Conservation (phyloP, 2,329 filamentous ascomycete genomes). For the Stagonosporopsis rhizophila region DNA sequence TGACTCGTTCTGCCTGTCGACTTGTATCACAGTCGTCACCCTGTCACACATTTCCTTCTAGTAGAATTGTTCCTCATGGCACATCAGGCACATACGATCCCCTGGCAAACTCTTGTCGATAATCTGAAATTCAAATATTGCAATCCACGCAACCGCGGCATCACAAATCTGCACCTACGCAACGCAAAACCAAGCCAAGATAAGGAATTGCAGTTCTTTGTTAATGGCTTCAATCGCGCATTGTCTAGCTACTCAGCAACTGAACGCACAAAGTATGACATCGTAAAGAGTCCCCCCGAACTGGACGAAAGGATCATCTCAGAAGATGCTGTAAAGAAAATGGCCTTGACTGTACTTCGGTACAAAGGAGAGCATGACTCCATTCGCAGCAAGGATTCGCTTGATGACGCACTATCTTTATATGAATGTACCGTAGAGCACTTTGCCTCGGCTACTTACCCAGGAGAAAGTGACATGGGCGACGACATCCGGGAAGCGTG, state of each 20-base stretch:
- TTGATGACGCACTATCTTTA: neutral
- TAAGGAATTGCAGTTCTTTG: neutral
- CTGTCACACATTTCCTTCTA: neutral
- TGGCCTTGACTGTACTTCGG: neutral
- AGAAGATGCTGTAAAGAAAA: neutral
- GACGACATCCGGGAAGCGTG: neutral
- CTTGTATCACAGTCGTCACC: neutral
- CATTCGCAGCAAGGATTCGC: rapidly evolving
- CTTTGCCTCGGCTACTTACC: neutral
- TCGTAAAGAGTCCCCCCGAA: neutral
- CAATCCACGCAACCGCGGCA: constrained; percentile 1
- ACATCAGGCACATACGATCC: neutral
- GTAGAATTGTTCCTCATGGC: constrained; percentile 9
- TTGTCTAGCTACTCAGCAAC: neutral
- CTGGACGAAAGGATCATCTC: neutral
- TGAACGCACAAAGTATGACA: neutral
- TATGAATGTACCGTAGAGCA: neutral
- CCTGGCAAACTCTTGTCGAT: constrained; percentile 1
- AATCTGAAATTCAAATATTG: constrained; percentile 4
- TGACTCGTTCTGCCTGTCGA: neutral
- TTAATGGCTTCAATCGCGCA: neutral
- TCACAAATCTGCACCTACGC: constrained; percentile 2
- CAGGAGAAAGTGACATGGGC: neutral
- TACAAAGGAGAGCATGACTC: neutral
- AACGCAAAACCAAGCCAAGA: neutral